Evolutionary conservation across 2,329 filamentous ascomycete genomes (phyloP), one percentile per base, ranked within the genome.

Genomic region (Ceratocystis variospora): DNA sequence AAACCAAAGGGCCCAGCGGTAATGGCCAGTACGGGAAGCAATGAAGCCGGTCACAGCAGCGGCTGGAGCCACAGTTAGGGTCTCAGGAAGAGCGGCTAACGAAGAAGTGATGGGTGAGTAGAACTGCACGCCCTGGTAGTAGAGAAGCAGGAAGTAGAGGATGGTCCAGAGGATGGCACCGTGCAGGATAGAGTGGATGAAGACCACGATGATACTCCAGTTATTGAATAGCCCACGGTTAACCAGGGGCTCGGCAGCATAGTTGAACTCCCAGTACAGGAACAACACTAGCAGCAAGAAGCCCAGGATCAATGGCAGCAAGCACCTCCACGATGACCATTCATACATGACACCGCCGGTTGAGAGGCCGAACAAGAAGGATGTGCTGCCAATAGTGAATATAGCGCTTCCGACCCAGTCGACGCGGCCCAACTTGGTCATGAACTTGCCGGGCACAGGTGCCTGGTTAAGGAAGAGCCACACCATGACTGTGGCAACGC

Each of bases 391-490:
- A 12, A 76, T 80, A 19, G 87, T 77, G 71, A 89, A 88, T 2
- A 89, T 71, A 0, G 80, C 69, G 3, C 81, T 79, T 1, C 87
- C 87, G 41, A 83, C 65, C 79, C 82, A 89, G 71, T 89, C 86
- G 28, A 89, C 79, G 5, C 68, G 48, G 45, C 48, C 31, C 37
- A 71, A 66, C 63, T 72, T 72, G 59, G 46, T 62, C 4, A 41
- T n/a, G 45, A 70, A 61, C 6, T 65, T 45, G 2, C 71, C 71
- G 2, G 70, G 70, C 5, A 72, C 45, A 22, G 66, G 65, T 15
- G 63, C 65, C 65, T 71, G 71, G 55, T 70, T 70, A 22, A 75
- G 68, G 59, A 75, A 72, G 45, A 71, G 66, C 53, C 70, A 68
- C 2, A 71, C 67, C 22, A 73, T 70, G 8, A 70, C 41, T 15